Evolutionary conservation across 2,329 filamentous ascomycete genomes (phyloP).

Genomic region (Dothideomycetidae sp.): DNA sequence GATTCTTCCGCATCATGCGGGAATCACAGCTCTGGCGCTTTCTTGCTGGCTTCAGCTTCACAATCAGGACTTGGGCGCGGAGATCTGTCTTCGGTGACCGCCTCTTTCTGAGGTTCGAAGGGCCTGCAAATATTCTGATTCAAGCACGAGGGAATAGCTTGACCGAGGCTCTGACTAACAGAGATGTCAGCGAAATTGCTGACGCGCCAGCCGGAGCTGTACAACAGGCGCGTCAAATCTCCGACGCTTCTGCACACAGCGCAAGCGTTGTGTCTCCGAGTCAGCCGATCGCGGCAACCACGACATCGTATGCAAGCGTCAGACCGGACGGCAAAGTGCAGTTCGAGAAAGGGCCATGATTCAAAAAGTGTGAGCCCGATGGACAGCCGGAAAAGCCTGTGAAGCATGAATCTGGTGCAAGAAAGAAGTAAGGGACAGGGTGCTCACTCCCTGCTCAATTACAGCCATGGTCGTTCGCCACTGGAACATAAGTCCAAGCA

Average conservation of each 20-base stretch:
- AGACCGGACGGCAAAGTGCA: slow-evolving; percentile 20
- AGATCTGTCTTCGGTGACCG: slow-evolving; percentile 87
- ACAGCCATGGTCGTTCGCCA: no score
- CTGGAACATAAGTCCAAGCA: no score
- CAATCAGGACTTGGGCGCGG: slow-evolving; percentile 59
- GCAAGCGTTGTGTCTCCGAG: background rate
- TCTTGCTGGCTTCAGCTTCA: slow-evolving; percentile 49
- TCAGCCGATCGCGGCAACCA: slow-evolving; percentile 16
- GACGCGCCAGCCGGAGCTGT: slow-evolving; percentile 61
- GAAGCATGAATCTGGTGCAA: no score
- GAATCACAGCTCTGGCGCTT: slow-evolving; percentile 59
- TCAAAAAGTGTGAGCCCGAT: no score
- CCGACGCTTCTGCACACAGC: slow-evolving; percentile 2
- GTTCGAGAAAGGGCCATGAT: no score
- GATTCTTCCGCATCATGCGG: slow-evolving; percentile 60
- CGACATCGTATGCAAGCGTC: slow-evolving; percentile 23
- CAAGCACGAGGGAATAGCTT: slow-evolving; percentile 74
- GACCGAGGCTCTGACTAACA: slow-evolving; percentile 59
- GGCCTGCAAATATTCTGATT: slow-evolving; percentile 71
- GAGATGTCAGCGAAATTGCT: slow-evolving; percentile 82
- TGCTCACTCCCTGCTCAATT: no score
- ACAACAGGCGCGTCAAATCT: slow-evolving; percentile 32
- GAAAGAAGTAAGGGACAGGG: no score
- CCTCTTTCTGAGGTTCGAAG: slow-evolving; percentile 78
- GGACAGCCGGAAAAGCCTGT: no score